Evolutionary conservation across 345 rosid species (phyloP).

Genomic region (Dipteronia sinensis): DNA sequence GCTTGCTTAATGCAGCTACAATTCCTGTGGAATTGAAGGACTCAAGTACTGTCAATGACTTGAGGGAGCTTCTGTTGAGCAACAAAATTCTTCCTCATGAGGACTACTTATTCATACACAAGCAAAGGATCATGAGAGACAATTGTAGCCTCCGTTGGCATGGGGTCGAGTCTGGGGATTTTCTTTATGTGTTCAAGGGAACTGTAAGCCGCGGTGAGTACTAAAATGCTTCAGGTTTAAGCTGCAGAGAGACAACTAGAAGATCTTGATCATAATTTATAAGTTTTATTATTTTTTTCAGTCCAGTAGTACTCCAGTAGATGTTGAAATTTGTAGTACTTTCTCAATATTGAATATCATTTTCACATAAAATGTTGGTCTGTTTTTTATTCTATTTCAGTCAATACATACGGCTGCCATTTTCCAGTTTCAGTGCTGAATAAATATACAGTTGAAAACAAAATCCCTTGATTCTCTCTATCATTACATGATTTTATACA

Average conservation of each 20-base stretch:
- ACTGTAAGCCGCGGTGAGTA: slow-evolving; percentile 45
- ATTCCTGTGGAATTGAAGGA: slow-evolving; percentile 74
- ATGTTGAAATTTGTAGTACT: not conserved
- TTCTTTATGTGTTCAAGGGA: slow-evolving; percentile 75
- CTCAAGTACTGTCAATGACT: slow-evolving; percentile 54
- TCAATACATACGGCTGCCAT: not conserved
- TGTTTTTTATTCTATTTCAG: not conserved
- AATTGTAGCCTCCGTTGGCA: slow-evolving; percentile 78
- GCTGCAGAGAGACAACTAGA: not conserved
- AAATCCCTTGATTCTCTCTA: not conserved
- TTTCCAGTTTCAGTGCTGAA: not conserved
- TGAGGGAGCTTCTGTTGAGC: slow-evolving; percentile 52
- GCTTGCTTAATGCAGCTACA: slow-evolving; percentile 60
- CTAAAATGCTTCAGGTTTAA: slow-evolving; percentile 19
- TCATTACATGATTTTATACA: not conserved
- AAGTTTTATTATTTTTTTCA: not conserved
- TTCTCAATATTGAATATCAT: not conserved
- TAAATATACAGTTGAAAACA: not conserved
- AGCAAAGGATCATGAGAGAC: slow-evolving; percentile 78
- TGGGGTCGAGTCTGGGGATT: slow-evolving; percentile 70
- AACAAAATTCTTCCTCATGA: slow-evolving; percentile 58
- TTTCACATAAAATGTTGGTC: no score
- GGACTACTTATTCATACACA: slow-evolving; percentile 82
- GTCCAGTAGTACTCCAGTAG: not conserved
- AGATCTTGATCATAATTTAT: not conserved